Evolutionary conservation across 139 green algal species (phyloP).

Genomic region (Chlamydomonas sphaeroides): DNA sequence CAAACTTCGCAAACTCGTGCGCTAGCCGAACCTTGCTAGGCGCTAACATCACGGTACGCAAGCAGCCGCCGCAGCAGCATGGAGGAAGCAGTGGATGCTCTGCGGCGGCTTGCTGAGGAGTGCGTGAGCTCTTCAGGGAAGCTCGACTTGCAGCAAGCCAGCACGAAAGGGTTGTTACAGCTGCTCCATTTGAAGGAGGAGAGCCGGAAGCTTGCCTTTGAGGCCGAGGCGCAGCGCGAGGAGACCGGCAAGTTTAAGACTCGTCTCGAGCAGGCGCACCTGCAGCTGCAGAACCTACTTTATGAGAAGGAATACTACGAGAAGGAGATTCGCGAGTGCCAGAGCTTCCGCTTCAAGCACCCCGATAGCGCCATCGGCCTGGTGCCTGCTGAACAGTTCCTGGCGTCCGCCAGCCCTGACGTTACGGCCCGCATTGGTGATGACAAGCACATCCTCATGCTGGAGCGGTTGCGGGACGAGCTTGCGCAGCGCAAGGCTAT

Average conservation of each 20-base stretch:
- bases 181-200: constrained; percentile 59
- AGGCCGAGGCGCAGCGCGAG: constrained; percentile 63
- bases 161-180: constrained; percentile 28
- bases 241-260: constrained; percentile 64
- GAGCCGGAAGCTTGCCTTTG: constrained; percentile 49
- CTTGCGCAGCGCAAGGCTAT: constrained; percentile 58
- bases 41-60: too few relatives aligned
- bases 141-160: not conserved
- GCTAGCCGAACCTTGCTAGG: too few relatives aligned
- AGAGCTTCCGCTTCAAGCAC: constrained; percentile 67
- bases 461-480: constrained; percentile 64
- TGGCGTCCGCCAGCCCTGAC: constrained; percentile 22
- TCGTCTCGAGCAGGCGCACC: constrained; percentile 61
- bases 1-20: too few relatives aligned
- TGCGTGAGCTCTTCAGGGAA: not conserved
- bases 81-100: constrained; percentile 11
- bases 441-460: constrained; percentile 53
- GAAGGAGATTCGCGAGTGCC: constrained; percentile 76
- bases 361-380: constrained; percentile 65
- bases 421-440: not conserved
- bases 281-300: constrained; percentile 76
- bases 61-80: too few relatives aligned
- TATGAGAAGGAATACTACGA: constrained; percentile 82
- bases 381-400: constrained; percentile 63
- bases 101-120: constrained; percentile 25